Conservation (phyloP, 2,329 filamentous ascomycete species). For the Keithomyces neogunnii region DNA sequence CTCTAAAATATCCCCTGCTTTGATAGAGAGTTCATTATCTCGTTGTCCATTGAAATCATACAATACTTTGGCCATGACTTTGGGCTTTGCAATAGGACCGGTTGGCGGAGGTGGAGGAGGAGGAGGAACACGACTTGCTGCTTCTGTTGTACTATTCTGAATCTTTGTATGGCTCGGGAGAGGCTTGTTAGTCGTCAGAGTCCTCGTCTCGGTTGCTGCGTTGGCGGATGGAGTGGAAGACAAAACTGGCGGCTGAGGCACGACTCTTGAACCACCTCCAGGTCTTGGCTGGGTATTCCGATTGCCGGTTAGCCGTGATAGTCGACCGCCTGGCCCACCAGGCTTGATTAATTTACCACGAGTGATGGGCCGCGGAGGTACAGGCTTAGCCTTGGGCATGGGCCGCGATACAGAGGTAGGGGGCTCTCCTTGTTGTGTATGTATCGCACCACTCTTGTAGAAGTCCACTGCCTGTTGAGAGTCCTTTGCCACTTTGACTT, state of each 20-base stretch:
- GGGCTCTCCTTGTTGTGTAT: slow-evolving; percentile 77
- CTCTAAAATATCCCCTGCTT: slow-evolving; percentile 72
- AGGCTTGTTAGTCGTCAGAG: slow-evolving; percentile 13
- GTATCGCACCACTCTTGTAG: slow-evolving; percentile 90
- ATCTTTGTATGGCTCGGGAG: slow-evolving; percentile 46
- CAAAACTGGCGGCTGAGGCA: slow-evolving; percentile 26
- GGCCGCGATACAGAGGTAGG: slow-evolving; percentile 74
- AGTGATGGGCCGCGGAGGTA: slow-evolving; percentile 84
- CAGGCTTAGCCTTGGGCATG: slow-evolving; percentile 78
- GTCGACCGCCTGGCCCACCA: slow-evolving; percentile 74
- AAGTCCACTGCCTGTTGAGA: slow-evolving; percentile 66
- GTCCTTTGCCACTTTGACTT: slow-evolving; percentile 87
- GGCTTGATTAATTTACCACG: slow-evolving; percentile 87
- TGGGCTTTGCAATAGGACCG: slow-evolving; percentile 49
- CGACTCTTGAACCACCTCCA: slow-evolving; percentile 22
- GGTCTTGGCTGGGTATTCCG: slow-evolving; percentile 36
- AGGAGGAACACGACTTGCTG: slow-evolving; percentile 48
- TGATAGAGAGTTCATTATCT: slow-evolving; percentile 76
- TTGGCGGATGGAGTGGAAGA: slow-evolving; percentile 6
- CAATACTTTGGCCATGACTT: slow-evolving; percentile 78
- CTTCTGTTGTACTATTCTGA: slow-evolving; percentile 42
- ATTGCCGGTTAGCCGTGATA: slow-evolving; percentile 57
- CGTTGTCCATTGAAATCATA: slow-evolving; percentile 87
- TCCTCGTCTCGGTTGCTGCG: slow-evolving; percentile 3
- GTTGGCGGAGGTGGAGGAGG: slow-evolving; percentile 63